Evolutionary conservation across 768 basidiomycete genomes (phyloP), one percentile per base, ranked within the genome.

Genomic region (Amanita phalloides): DNA sequence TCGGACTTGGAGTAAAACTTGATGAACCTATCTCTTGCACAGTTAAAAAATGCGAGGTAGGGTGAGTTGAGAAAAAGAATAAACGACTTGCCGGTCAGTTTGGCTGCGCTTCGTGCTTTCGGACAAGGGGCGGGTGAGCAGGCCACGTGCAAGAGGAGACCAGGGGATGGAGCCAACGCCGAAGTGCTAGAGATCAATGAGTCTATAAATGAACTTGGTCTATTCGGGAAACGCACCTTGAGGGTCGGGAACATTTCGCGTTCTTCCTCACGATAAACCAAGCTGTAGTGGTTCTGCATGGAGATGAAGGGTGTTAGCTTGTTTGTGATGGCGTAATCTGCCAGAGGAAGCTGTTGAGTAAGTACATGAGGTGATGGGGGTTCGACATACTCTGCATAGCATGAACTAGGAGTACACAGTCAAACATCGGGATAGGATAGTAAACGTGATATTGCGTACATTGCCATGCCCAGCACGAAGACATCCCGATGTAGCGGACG

Each of bases 251-350:
- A 76, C 74, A 80, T 76, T 55, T 78, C 77, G 0, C 78, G 66
- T 55, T 79, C 81, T 61, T 84, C 82, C 59, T 84, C 82, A 6
- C 82, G 68, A 57, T 84, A 84, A 9, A 78, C 57, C 20, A 81
- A 62, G 51, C 63, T 77, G 60, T 84, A 74, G 56, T 79, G 77
- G 57, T 83, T 83, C 64, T 83, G 81, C 81, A 84, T 81, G 1
- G 78, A 77, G 55, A 83, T 77, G 66, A 83, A 82, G 3, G 74
- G 76, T 0, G 76, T 78, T 2, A 79, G 62, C 6, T 73, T 71
- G 64, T 83, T 75, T 38, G 70, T 60, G 50, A 81, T 75, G 0
- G 81, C 81, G 56, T 82, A 82, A 58, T 78, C 79, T 81, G 33
- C 14, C 7, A 45, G 14, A 11, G 49, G 21, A 33, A 1, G 5